phyloP scores from a whole-genome alignment of 306 rosid species.

The Arachis stenosperma region DNA sequence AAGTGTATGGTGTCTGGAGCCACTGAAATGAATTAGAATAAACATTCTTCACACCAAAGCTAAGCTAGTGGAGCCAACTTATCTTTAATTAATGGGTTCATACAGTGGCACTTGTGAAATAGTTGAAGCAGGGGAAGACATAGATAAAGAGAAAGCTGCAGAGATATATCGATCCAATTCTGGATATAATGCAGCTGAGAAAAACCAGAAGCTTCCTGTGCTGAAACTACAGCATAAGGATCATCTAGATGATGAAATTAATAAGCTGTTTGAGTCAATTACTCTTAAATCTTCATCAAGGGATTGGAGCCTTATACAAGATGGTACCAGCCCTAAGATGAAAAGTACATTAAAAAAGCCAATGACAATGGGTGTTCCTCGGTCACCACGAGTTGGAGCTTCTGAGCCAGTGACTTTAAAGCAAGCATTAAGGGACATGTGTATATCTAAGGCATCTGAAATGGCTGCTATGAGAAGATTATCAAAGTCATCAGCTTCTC shows the following conservation, averaged over 20 bases:
- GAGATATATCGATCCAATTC: constrained; percentile 40
- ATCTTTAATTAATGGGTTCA: constrained; percentile 72
- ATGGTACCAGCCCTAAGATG: constrained; percentile 66
- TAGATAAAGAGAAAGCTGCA: constrained; percentile 50
- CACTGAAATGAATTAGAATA: constrained; percentile 37
- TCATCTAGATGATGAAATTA: constrained; percentile 75
- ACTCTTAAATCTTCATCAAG: constrained; percentile 65
- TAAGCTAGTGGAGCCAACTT: constrained; percentile 27
- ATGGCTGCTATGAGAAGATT: constrained; percentile 94
- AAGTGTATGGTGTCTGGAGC: constrained; percentile 36
- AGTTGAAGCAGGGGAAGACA: constrained; percentile 84
- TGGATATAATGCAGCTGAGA: constrained; percentile 42
- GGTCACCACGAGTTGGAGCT: constrained; percentile 70
- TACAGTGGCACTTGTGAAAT: constrained; percentile 83
- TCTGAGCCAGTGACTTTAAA: constrained; percentile 84
- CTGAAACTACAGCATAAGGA: constrained; percentile 69
- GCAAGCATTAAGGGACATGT: constrained; percentile 92
- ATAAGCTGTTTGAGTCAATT: constrained; percentile 76
- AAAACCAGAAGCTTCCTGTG: constrained; percentile 50
- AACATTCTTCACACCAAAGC: constrained; percentile 21
- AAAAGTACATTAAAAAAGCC: constrained; percentile 83
- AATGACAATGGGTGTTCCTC: constrained; percentile 70
- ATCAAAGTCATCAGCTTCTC: constrained; percentile 75
- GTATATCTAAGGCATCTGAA: constrained; percentile 97
- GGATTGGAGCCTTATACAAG: constrained; percentile 58